Base-by-base conservation (phyloP, 2,329 filamentous ascomycete species). In the Colletotrichum trifolii region DNA sequence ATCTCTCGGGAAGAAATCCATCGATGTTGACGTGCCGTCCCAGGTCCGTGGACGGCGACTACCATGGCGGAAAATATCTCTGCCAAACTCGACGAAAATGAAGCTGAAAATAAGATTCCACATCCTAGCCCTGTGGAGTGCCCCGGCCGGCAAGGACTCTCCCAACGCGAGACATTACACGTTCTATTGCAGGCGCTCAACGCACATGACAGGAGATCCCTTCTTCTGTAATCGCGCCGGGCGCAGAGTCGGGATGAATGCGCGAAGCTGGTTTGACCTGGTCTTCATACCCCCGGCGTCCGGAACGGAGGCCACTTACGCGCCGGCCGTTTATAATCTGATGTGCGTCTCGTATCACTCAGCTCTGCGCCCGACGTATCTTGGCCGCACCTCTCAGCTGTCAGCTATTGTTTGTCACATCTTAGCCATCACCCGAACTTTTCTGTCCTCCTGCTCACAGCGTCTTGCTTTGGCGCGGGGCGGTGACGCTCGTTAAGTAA, bases 1-100 rank as follows among this genome's bases (percentile, higher is more conserved):
- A 54, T 60, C 35, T 54, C 52, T 60, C 56, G 56, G 61, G 25
- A 49, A 43, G 25, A 47, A 43, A 34, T 11, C 55, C 55, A 42
- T 58, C 25, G 25, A 38, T 17, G 25, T 33, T 17, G 25, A 46
- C 45, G 33, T 43, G 25, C 36, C 12, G 35, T 33, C 34, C 33
- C n/a, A 25, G 25, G 25, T 25, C 25, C 3, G 25, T 5, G 25
- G 25, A 25, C 4, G 25, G 4, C 25, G 25, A 25, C 25, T 25
- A 25, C 25, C 25, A 25, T 25, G 25, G 25, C 25, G 25, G 25
- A 25, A 25, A 25, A 25, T 25, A 25, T 25, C 25, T 25, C 25
- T 25, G 25, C 25, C 25, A 25, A 25, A 25, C 25, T 25, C 25
- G 25, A 25, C 4, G 25, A 5, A 25, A 25, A 25, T 25, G 25